A percentile compares a stretch with the other conserved stretches of the same genome.
These are phyloP conservation scores for Pseudogymnoascus sp. DNA, from an alignment of 2,329 filamentous ascomycete genomes.

Conservation along the genomic window DNA sequence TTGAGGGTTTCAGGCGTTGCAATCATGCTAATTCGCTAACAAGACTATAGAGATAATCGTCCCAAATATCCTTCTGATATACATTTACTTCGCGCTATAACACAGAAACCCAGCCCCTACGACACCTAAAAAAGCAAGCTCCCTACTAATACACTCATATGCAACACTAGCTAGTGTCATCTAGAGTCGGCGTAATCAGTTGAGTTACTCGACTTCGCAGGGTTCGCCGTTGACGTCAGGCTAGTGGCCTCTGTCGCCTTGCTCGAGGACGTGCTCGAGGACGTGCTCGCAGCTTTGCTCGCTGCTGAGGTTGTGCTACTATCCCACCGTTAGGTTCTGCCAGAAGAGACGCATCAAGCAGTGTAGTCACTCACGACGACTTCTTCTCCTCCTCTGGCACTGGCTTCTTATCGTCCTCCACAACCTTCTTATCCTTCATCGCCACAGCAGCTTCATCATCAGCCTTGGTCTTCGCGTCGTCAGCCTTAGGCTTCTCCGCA, in stretches of 20 bases:
- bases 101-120: background rate
- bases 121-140: background rate
- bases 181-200: background rate
- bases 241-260: background rate
- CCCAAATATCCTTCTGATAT: background rate
- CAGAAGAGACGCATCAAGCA: background rate
- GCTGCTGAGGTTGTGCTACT: background rate
- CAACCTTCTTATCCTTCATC: background rate
- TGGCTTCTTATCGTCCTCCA: background rate
- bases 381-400: background rate
- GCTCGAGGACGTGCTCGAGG: background rate
- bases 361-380: background rate
- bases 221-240: background rate
- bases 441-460: background rate
- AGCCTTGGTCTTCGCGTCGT: background rate
- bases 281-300: background rate
- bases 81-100: background rate
- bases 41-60: slow-evolving; percentile 1
- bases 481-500: background rate
- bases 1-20: background rate
- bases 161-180: background rate
- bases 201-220: background rate
- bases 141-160: background rate
- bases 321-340: slow-evolving; percentile 1
- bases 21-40: slow-evolving; percentile 7